phyloP scores from a whole-genome alignment of 306 rosid species.

The Cucurbita moschata region DNA sequence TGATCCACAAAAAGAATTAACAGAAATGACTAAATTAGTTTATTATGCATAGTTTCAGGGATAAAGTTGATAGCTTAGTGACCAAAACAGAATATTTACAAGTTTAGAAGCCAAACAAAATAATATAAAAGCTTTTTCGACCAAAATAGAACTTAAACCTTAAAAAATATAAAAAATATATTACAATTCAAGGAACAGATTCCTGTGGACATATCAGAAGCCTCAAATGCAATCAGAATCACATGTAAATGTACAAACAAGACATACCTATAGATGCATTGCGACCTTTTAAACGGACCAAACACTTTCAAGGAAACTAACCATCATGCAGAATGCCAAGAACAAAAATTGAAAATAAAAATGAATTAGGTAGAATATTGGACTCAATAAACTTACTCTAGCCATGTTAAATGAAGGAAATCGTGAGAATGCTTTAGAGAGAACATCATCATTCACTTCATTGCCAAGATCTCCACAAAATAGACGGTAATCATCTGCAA shows the following conservation, averaged over 20 bases:
- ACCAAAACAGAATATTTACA: neutral
- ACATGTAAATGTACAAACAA: neutral
- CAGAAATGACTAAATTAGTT: neutral
- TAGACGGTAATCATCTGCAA: constrained; percentile 73
- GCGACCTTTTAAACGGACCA: constrained; percentile 50
- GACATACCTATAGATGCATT: constrained; percentile 1
- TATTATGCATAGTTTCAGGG: neutral
- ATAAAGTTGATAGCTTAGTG: neutral
- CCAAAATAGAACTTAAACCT: neutral
- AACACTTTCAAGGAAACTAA: constrained; percentile 47
- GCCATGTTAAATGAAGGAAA: constrained; percentile 93
- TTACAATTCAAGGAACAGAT: neutral
- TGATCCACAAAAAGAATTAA: neutral
- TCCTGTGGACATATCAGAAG: neutral
- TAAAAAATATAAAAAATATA: neutral
- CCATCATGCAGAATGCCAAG: constrained; percentile 32
- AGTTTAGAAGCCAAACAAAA: neutral
- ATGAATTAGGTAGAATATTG: neutral
- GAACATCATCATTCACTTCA: constrained; percentile 96
- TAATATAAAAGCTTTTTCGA: neutral
- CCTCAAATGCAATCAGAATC: neutral
- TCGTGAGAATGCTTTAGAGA: constrained; percentile 81
- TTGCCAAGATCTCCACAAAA: constrained; percentile 97
- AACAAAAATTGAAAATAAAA: constrained; percentile 9
- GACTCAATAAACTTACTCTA: constrained; percentile 37